Percentiles rank a stretch among this genome's conserved stretches.
These are phyloP conservation scores for Lentinula sp. DNA, from an alignment of 768 basidiomycete species.

Conservation along the genomic window DNA sequence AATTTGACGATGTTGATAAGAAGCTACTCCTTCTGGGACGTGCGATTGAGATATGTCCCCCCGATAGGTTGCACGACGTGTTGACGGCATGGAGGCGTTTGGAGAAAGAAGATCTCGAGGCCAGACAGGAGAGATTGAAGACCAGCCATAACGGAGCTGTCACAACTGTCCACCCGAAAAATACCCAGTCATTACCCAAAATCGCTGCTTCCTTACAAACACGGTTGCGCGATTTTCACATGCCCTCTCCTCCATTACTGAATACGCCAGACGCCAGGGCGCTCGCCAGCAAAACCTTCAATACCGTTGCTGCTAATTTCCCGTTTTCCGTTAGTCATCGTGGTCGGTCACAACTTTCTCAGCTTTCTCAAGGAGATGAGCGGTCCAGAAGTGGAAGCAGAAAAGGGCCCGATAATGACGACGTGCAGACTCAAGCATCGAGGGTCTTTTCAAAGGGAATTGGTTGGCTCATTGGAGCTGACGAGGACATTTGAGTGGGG, in stretches of 20 bases:
- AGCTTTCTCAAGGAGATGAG: constrained; percentile 31
- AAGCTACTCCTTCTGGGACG: constrained; percentile 71
- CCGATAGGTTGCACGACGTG: constrained; percentile 74
- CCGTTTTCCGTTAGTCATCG: constrained; percentile 53
- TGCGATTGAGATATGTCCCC: constrained; percentile 82
- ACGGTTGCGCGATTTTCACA: constrained; percentile 59
- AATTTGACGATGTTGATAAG: constrained; percentile 61
- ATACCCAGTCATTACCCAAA: constrained; percentile 12
- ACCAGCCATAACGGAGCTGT: constrained; percentile 14
- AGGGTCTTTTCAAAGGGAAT: constrained; percentile 84
- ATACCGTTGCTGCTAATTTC: constrained; percentile 68
- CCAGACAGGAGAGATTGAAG: constrained; percentile 38
- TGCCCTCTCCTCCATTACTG: constrained; percentile 63
- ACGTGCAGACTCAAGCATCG: constrained; percentile 70
- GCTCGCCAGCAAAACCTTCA: constrained; percentile 74
- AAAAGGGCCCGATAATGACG: constrained; percentile 43
- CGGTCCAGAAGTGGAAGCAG: constrained; percentile 34
- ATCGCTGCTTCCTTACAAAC: constrained; percentile 50
- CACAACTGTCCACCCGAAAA: constrained; percentile 4
- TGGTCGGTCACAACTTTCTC: constrained; percentile 30
- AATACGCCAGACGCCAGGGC: constrained; percentile 77
- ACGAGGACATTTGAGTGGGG: constrained; percentile 36
- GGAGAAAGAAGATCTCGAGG: constrained; percentile 58
- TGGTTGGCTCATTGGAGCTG: constrained; percentile 93
- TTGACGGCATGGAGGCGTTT: constrained; percentile 70